Evolutionary conservation across 495 filamentous ascomycete genomes (phyloP), one percentile per base, ranked within the genome.

Genomic region (Aspergillus homomorphus): DNA sequence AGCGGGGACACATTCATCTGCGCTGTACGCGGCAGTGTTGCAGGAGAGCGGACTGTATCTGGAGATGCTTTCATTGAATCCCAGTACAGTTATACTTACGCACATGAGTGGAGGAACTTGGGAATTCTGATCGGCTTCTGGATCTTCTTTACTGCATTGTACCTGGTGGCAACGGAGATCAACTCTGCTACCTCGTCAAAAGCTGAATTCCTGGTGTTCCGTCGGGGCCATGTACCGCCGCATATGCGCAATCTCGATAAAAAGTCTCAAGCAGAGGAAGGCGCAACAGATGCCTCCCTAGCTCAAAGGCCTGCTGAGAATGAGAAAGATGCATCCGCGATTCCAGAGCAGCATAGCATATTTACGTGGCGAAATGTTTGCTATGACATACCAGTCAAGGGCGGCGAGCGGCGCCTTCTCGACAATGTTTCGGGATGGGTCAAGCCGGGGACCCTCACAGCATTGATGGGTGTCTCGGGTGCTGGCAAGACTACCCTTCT

Each of bases 301-400:
- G 45, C 50, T 24, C 58, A 66, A 5, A 55, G 67, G 64, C 33
- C 69, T 67, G 56, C 67, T 60, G 23, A 73, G 15, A 18, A 41
- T 0, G 58, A 64, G 20, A 56, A 59, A 45, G 38, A 66, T 14
- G 46, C 72, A 62, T 62, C 68, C 59, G 65, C 52, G 1, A 53
- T 79, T 75, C 58, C 84, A 80, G 67, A 79, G 2, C 71, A 75
- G 50, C 74, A 73, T 52, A 86, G 86, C 58, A 82, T 92, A 24
- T 84, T 93, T 54, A 89, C 87, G 6, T 93, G 87, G 88, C 80
- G 86, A 61, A 79, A 88, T 60, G 80, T 95, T 10, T 85, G 82
- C 67, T 92, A 91, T 58, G 82, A 82, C 52, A 86, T 90, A 33
- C 82, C 81, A 3, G 77, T 82, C 62, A 78, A 87, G 54, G 81